Conservation (phyloP, 495 filamentous ascomycete species). For the Aspergillus mulundensis region DNA sequence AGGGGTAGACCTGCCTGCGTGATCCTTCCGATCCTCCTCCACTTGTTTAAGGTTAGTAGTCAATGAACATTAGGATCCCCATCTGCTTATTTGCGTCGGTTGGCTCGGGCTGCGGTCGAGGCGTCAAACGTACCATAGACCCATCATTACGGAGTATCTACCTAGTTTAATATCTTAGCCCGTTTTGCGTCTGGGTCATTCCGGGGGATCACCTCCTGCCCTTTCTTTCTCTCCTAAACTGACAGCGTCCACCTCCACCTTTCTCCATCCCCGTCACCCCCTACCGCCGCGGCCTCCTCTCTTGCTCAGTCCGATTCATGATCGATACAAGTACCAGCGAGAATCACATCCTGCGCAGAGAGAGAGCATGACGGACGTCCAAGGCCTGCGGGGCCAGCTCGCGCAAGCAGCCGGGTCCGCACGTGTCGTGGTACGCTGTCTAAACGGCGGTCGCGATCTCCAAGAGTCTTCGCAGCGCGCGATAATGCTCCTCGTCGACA, state of each 20-base stretch:
- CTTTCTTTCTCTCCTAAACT: neutral
- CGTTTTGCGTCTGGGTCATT: neutral
- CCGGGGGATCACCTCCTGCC: neutral
- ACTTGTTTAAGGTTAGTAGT: too few relatives aligned
- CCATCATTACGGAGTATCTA: neutral
- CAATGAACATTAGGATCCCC: too few relatives aligned
- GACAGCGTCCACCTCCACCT: neutral
- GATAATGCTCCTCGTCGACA: conserved; percentile 19
- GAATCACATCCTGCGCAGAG: neutral
- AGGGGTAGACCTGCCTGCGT: neutral
- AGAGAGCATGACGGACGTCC: conserved; percentile 20
- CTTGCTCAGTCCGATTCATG: neutral
- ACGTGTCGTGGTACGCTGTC: conserved; percentile 21
- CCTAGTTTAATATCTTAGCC: neutral
- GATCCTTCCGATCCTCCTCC: neutral
- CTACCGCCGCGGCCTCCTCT: neutral
- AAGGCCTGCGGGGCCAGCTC: conserved; percentile 16
- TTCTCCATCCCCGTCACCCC: neutral
- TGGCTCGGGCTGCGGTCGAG: neutral
- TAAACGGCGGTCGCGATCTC: conserved; percentile 17
- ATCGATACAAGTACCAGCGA: neutral
- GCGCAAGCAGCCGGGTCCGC: conserved; percentile 12
- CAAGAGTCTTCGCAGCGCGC: conserved; percentile 20
- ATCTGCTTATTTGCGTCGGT: too few relatives aligned
- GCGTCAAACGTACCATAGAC: neutral